These are phyloP conservation scores for Populus pruinosa DNA, from an alignment of 345 rosid species.

Conservation along the genomic window DNA sequence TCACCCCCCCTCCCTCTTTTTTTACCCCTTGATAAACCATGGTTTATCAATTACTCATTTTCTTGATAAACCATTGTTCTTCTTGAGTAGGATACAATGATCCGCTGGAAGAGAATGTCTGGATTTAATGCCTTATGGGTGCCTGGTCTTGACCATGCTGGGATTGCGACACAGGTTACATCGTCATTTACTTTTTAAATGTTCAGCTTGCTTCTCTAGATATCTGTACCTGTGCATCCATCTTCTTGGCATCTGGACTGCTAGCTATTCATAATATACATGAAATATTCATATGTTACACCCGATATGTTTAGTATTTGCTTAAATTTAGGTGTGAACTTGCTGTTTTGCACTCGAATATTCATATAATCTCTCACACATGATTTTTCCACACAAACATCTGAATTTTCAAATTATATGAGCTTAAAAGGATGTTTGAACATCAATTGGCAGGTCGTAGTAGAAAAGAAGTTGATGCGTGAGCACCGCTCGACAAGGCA, in stretches of 20 bases:
- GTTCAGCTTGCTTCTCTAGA: neutral
- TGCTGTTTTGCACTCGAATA: no score
- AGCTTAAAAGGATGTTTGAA: no score
- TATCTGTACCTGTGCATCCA: neutral
- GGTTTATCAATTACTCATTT: no score
- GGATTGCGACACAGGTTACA: conserved; percentile 93
- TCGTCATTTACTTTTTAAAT: neutral
- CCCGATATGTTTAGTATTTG: no score
- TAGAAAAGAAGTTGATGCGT: conserved; percentile 87
- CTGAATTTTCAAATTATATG: no score
- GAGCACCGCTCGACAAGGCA: conserved; percentile 70
- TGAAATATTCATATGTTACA: no score
- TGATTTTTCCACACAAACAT: neutral
- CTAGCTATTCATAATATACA: no score
- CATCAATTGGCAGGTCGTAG: conserved; percentile 61
- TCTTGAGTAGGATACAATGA: conserved; percentile 67
- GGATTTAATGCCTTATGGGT: conserved; percentile 95
- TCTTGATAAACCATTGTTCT: conserved; percentile 1
- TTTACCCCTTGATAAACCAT: no score
- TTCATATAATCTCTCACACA: neutral
- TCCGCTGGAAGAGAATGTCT: conserved; percentile 95
- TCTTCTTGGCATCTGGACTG: neutral
- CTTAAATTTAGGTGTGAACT: no score
- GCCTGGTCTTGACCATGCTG: conserved; percentile 95
- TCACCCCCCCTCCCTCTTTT: no score